A percentile compares a stretch with the other conserved stretches of the same genome.
These are phyloP conservation scores for Trichoderma virens DNA, from an alignment of 495 filamentous ascomycete genomes.

Conservation along the genomic window DNA sequence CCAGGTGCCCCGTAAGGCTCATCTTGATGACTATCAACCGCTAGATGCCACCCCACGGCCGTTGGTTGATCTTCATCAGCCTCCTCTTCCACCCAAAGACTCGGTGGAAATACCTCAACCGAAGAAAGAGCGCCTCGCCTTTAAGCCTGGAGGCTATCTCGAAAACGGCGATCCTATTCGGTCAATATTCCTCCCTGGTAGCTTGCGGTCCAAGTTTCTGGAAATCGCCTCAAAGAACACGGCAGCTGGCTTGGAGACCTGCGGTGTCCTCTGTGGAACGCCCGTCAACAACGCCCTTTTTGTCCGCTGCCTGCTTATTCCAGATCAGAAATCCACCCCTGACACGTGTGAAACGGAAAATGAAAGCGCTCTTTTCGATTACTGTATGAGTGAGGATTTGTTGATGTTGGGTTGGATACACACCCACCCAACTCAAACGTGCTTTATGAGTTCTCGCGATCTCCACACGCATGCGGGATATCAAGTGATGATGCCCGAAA, in stretches of 20 bases:
- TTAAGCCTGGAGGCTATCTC: constrained; percentile 77
- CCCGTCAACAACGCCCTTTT: constrained; percentile 89
- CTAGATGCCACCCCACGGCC: constrained; percentile 7
- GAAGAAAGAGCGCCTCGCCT: constrained; percentile 44
- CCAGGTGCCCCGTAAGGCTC: constrained; percentile 6
- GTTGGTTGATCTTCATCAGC: constrained; percentile 16
- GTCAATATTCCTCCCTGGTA: constrained; percentile 74
- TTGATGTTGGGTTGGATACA: constrained; percentile 97
- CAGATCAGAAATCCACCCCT: constrained; percentile 78
- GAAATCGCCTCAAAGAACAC: constrained; percentile 68
- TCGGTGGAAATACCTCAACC: constrained; percentile 21
- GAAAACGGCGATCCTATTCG: constrained; percentile 83
- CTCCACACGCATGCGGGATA: constrained; percentile 89
- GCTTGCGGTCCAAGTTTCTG: constrained; percentile 67
- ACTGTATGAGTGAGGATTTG: constrained; percentile 75
- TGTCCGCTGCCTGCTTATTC: constrained; percentile 78
- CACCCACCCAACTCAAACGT: constrained; percentile 92
- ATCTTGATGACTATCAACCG: constrained; percentile 23
- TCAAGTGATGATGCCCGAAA: constrained; percentile 89
- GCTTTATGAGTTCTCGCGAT: constrained; percentile 94
- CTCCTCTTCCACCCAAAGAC: constrained; percentile 31
- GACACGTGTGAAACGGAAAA: constrained; percentile 93
- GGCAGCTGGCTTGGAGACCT: constrained; percentile 75
- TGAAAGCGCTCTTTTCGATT: constrained; percentile 75
- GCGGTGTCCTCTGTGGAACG: constrained; percentile 87